Base-by-base conservation (phyloP, 2,329 filamentous ascomycete genomes). In the Talaromyces sp. region DNA sequence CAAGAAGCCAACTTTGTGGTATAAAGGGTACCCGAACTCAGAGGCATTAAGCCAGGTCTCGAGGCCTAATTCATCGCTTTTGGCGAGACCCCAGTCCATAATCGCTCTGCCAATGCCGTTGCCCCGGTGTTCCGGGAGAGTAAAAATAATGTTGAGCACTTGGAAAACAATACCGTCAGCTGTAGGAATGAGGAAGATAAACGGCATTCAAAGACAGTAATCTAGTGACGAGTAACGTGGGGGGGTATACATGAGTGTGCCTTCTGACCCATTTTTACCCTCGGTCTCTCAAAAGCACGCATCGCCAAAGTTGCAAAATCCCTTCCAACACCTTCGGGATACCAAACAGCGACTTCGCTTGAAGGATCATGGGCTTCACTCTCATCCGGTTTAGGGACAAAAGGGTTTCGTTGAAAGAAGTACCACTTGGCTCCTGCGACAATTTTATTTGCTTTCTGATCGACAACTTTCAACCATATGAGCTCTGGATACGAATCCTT, bases 71-170 rank as follows among this genome's bases (percentile, higher is more conserved):
- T 54, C 19, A 48, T 59, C 57, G 4, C 51, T 38, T 35, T 59
- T 59, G 29, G 51, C 51, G n/a, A 59, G 57, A 10, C 57, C 57
- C 57, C 57, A 59, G 19, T 35, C 19, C 2, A 59, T 17, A 8
- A 59, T 59, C 43, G 57, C 51, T 31, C 51, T 51, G 21, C 57
- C 57, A 14, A 59, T 48, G 7, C 57, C 57, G 26, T 54, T 54
- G 11, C 27, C 35, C 21, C 54, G 57, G 41, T 54, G 38, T 26
- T 59, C 51, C 12, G 57, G 57, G 11, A 59, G 38, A 26, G 57
- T 54, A 12, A 59, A 59, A 26, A 59, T 59, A 21, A 59, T 59
- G n/a, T 59, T 59, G 21, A 59, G 57, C 24, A 14, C 57, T 59
- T 26, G 21, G 35, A 31, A 38, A 52, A 3, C 24, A 32, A 27